phyloP scores from a whole-genome alignment of 192 early-diverging fungal genomes.

The Linnemannia elongata region DNA sequence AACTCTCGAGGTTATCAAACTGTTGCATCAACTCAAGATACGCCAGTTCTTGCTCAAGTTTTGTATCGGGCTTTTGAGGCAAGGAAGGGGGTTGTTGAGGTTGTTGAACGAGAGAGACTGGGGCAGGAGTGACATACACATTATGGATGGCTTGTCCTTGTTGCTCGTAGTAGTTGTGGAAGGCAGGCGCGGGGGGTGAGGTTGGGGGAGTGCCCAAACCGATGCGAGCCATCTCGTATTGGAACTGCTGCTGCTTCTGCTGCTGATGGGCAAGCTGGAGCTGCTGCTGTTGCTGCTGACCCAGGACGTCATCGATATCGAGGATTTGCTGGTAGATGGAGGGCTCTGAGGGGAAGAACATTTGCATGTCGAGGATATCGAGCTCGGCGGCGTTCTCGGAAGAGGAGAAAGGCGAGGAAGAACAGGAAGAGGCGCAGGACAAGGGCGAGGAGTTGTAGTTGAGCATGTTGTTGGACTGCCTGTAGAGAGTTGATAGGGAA shows the following conservation, averaged over 20 bases:
- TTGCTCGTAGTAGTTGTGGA: conserved; percentile 31
- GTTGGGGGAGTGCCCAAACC: conserved; percentile 49
- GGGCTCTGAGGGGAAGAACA: conserved; percentile 43
- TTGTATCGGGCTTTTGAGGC: conserved; percentile 8
- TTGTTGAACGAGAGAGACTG: conserved; percentile 15
- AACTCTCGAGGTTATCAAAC: conserved; percentile 53
- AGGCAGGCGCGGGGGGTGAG: conserved; percentile 38
- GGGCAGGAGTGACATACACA: conserved; percentile 42
- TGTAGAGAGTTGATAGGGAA: neutral
- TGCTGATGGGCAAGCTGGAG: conserved; percentile 20
- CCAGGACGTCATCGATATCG: conserved; percentile 25
- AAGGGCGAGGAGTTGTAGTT: conserved; percentile 37
- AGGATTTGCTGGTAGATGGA: conserved; percentile 46
- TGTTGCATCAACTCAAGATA: conserved; percentile 49
- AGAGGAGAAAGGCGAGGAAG: conserved; percentile 49
- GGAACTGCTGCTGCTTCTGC: conserved; percentile 28
- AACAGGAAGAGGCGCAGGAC: conserved; percentile 46
- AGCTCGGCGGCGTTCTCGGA: conserved; percentile 42
- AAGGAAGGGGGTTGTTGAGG: conserved; percentile 13
- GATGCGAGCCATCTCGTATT: conserved; percentile 27
- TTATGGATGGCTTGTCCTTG: conserved; percentile 41
- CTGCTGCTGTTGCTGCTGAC: conserved; percentile 28
- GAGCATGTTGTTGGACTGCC: conserved; percentile 33
- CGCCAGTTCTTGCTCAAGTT: conserved; percentile 30
- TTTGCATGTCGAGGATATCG: conserved; percentile 47